phyloP scores from a whole-genome alignment of 192 early-diverging fungal species.

The Phycomyces nitens region DNA sequence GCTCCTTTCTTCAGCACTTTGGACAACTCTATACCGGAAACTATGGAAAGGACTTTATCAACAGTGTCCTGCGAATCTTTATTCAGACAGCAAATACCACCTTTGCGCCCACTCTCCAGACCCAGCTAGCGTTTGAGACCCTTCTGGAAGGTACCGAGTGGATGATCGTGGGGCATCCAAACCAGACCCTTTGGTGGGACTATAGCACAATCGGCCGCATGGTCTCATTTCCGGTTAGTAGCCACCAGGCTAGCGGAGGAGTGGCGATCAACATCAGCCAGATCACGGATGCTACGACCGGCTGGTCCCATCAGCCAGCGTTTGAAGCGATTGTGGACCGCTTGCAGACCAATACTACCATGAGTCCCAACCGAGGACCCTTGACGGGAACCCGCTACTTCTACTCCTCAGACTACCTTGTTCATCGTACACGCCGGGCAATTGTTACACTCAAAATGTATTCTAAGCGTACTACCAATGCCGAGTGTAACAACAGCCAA shows the following conservation, averaged over 20 bases:
- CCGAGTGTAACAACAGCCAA: slow-evolving; percentile 27
- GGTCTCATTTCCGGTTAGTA: slow-evolving; percentile 15
- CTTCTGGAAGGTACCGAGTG: slow-evolving; percentile 26
- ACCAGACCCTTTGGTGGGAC: slow-evolving; percentile 11
- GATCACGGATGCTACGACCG: slow-evolving; percentile 8
- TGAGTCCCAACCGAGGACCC: not conserved
- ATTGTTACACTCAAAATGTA: slow-evolving; percentile 29
- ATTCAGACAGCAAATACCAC: slow-evolving; percentile 12
- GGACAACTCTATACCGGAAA: slow-evolving; percentile 23
- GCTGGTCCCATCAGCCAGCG: slow-evolving; percentile 5
- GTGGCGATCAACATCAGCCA: slow-evolving; percentile 14
- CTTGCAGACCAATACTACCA: not conserved
- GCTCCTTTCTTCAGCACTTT: slow-evolving; percentile 28
- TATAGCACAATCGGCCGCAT: slow-evolving; percentile 26
- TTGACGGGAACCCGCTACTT: slow-evolving; percentile 11
- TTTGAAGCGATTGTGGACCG: slow-evolving; percentile 13
- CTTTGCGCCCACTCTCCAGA: slow-evolving; percentile 5
- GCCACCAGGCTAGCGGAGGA: slow-evolving; percentile 18
- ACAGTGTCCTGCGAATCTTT: slow-evolving; percentile 6
- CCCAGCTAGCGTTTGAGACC: slow-evolving; percentile 10
- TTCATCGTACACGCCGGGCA: slow-evolving; percentile 16
- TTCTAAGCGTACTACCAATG: slow-evolving; percentile 25
- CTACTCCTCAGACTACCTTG: slow-evolving; percentile 15
- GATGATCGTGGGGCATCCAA: slow-evolving; percentile 17
- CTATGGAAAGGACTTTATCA: slow-evolving; percentile 26